Percentiles rank a stretch among this genome's conserved stretches.
Evolutionary conservation across 2,329 filamentous ascomycete species (phyloP).

Genomic region (Colletotrichum chlorophyti): DNA sequence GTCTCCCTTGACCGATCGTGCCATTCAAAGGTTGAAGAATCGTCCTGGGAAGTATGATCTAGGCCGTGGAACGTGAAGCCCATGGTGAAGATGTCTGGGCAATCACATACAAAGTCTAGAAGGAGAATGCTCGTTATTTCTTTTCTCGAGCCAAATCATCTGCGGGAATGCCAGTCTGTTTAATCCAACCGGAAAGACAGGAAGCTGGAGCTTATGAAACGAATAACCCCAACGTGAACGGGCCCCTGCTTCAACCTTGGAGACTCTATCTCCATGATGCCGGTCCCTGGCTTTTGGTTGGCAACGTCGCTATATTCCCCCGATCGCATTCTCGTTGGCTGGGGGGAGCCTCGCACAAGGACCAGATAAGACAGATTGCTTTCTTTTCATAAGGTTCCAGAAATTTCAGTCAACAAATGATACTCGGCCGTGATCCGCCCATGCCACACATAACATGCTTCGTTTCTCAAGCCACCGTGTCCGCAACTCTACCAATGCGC

Average conservation of each 20-base stretch:
- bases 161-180: too few relatives aligned
- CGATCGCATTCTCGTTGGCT: not conserved
- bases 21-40: conserved; percentile 9
- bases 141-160: too few relatives aligned
- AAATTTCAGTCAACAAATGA: conserved; percentile 4
- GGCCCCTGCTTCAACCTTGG: conserved; percentile 3
- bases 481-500: not conserved
- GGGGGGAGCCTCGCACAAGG: conserved; percentile 8
- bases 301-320: conserved; percentile 1
- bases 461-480: not conserved
- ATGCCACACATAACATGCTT: not conserved
- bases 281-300: conserved; percentile 18
- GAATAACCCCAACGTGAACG: conserved; percentile 7
- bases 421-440: not conserved
- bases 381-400: not conserved
- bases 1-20: not conserved
- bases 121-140: too few relatives aligned
- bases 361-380: conserved; percentile 12
- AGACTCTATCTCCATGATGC: not conserved
- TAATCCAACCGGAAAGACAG: too few relatives aligned
- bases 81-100: too few relatives aligned
- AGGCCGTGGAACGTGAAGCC: too few relatives aligned
- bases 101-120: too few relatives aligned
- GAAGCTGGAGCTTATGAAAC: conserved; percentile 19
- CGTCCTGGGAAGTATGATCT: too few relatives aligned